phyloP scores from a whole-genome alignment of 345 rosid species.

The Durio zibethinus region DNA sequence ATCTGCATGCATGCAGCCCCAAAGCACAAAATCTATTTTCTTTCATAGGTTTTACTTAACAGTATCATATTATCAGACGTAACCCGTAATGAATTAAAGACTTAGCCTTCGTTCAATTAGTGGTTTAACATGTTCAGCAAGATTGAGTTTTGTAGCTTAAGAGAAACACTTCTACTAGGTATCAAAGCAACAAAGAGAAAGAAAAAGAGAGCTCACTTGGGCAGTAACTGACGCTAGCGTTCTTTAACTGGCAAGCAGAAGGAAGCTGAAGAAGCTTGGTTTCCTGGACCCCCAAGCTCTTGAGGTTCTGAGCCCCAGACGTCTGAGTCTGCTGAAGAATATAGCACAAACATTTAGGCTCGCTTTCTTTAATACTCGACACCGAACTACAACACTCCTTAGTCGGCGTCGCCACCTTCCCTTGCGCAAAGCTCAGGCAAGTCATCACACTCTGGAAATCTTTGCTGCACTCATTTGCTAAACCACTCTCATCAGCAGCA shows the following conservation, averaged over 20 bases:
- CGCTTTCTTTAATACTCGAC: conserved; percentile 42
- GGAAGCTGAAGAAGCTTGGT: conserved; percentile 72
- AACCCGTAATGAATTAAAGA: neutral
- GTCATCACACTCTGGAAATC: conserved; percentile 55
- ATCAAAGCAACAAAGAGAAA: neutral
- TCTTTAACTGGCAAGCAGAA: conserved; percentile 62
- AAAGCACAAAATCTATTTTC: neutral
- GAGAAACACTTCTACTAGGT: neutral
- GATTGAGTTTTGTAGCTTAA: neutral
- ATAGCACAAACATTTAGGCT: conserved; percentile 79
- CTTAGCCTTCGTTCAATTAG: neutral
- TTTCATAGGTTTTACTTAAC: neutral
- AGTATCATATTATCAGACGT: neutral
- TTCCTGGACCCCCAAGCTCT: conserved; percentile 65
- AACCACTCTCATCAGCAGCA: conserved; percentile 10
- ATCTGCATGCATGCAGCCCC: neutral
- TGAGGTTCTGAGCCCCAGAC: conserved; percentile 41
- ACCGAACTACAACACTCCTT: conserved; percentile 61
- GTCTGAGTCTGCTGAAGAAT: conserved; percentile 55
- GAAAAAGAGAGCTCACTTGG: conserved; percentile 46
- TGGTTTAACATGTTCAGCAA: neutral
- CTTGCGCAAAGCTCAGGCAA: conserved; percentile 68
- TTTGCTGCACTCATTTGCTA: conserved; percentile 34
- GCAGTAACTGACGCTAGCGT: conserved; percentile 58
- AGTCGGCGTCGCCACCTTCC: conserved; percentile 49